Evolutionary conservation across 2,329 filamentous ascomycete species (phyloP).

Genomic region (Plenodomus tracheiphilus): DNA sequence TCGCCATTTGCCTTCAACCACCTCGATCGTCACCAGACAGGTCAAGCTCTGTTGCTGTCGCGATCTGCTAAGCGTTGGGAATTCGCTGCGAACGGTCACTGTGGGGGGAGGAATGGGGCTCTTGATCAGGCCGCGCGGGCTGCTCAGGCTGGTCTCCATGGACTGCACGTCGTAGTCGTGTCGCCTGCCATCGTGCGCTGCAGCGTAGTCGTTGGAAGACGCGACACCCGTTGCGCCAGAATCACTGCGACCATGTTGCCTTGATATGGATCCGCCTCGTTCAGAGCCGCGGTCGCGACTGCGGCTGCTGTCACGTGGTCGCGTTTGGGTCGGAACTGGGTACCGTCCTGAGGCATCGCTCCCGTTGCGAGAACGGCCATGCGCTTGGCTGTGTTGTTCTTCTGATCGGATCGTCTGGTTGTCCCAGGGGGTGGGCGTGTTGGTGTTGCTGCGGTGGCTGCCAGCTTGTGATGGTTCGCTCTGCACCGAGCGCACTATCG

Average conservation of each 20-base stretch:
- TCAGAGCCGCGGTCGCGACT: constrained; percentile 44
- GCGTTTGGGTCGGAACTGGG: constrained; percentile 27
- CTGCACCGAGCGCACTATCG: constrained; percentile 82
- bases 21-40: constrained; percentile 90
- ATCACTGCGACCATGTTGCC: constrained; percentile 71
- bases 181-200: constrained; percentile 73
- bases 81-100: constrained; percentile 95
- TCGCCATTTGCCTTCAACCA: constrained; percentile 88
- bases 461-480: constrained; percentile 55
- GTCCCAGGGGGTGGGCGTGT: constrained; percentile 72
- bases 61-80: constrained; percentile 88
- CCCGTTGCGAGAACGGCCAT: constrained; percentile 45
- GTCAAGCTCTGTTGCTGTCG: constrained; percentile 94
- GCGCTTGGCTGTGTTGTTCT: constrained; percentile 47
- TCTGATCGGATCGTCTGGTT: constrained; percentile 46
- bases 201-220: constrained; percentile 79
- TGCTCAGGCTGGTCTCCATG: constrained; percentile 84
- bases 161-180: constrained; percentile 96
- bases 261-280: constrained; percentile 43
- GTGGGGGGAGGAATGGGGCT: constrained; percentile 89
- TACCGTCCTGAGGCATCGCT: constrained; percentile 40
- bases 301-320: constrained; percentile 44
- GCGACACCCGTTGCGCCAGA: constrained; percentile 72
- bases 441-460: constrained; percentile 49
- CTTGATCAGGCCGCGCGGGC: constrained; percentile 69